Conservation (phyloP, 768 basidiomycete species). For the Daedalea quercina region DNA sequence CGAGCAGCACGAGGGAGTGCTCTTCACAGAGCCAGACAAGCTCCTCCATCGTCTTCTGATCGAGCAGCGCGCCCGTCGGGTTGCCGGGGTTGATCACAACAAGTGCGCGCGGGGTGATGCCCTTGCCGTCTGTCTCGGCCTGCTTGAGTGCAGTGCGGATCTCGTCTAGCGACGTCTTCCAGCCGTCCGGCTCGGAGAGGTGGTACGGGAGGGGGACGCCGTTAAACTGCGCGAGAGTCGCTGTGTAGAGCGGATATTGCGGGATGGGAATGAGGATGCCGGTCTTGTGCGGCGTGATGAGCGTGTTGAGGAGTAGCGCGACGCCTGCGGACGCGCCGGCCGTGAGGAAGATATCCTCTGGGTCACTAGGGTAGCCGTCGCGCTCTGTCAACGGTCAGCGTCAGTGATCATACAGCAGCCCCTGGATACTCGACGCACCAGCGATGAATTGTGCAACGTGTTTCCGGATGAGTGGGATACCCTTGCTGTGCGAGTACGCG, state of each 20-base stretch:
- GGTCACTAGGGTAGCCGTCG: conserved; percentile 80
- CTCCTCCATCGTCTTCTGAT: conserved; percentile 58
- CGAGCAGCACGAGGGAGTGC: conserved; percentile 81
- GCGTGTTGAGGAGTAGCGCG: conserved; percentile 75
- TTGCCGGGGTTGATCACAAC: conserved; percentile 99
- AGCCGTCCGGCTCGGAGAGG: conserved; percentile 74
- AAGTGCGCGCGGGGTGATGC: conserved; percentile 68
- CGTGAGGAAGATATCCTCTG: conserved; percentile 88
- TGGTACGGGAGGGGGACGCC: conserved; percentile 85
- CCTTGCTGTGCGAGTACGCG: conserved; percentile 95
- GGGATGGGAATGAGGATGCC: conserved; percentile 95
- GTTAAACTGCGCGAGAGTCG: conserved; percentile 78
- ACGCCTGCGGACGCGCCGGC: conserved; percentile 93
- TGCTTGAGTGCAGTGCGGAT: conserved; percentile 63
- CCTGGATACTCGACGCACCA: conserved; percentile 29
- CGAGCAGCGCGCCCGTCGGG: conserved; percentile 86
- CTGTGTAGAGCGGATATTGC: conserved; percentile 97
- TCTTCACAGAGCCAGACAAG: conserved; percentile 84
- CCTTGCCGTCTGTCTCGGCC: conserved; percentile 40
- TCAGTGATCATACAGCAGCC: not conserved
- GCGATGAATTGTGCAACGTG: conserved; percentile 87
- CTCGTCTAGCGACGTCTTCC: conserved; percentile 71
- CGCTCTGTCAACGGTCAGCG: conserved; percentile 47
- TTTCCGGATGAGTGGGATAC: conserved; percentile 81
- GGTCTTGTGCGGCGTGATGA: conserved; percentile 58